A percentile compares a stretch with the other conserved stretches of the same genome.
phyloP scores from a whole-genome alignment of 2,329 filamentous ascomycete species.

The Fusarium sp. region DNA sequence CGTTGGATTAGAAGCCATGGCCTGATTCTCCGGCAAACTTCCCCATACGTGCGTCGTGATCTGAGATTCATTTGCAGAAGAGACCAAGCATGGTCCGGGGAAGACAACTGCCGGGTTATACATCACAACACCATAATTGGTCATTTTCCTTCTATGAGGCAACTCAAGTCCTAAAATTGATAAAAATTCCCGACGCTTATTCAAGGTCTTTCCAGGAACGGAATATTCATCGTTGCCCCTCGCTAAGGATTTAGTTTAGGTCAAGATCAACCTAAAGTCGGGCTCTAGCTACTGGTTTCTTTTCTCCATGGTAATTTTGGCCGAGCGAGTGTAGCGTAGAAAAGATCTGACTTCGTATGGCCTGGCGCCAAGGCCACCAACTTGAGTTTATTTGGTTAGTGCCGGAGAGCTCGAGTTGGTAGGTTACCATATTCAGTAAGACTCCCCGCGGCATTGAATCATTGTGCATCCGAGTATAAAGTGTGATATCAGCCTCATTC shows the following conservation, averaged over 20 bases:
- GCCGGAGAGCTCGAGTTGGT: conserved; percentile 26
- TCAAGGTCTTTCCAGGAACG: neutral
- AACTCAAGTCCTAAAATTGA: conserved; percentile 10
- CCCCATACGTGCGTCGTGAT: conserved; percentile 22
- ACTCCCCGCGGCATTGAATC: conserved; percentile 23
- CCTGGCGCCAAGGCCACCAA: conserved; percentile 1
- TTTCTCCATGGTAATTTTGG: conserved; percentile 38
- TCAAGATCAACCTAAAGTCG: conserved; percentile 18
- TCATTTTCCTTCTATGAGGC: neutral
- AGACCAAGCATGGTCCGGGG: conserved; percentile 2
- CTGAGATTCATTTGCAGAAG: conserved; percentile 1
- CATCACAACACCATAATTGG: neutral
- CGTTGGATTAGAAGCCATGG: neutral
- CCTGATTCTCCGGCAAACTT: conserved; percentile 3
- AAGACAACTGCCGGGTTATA: neutral
- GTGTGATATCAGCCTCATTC: neutral
- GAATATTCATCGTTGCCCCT: conserved; percentile 4
- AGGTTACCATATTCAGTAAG: conserved; percentile 22
- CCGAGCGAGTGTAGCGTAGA: conserved; percentile 21
- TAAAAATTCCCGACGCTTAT: conserved; percentile 2
- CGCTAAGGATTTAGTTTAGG: conserved; percentile 14
- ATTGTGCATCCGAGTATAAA: conserved; percentile 9
- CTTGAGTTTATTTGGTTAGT: conserved; percentile 26
- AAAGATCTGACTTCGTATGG: neutral
- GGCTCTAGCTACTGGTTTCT: conserved; percentile 11